Conservation (phyloP, 441 rosid species). For the Corymbia citriodora region DNA sequence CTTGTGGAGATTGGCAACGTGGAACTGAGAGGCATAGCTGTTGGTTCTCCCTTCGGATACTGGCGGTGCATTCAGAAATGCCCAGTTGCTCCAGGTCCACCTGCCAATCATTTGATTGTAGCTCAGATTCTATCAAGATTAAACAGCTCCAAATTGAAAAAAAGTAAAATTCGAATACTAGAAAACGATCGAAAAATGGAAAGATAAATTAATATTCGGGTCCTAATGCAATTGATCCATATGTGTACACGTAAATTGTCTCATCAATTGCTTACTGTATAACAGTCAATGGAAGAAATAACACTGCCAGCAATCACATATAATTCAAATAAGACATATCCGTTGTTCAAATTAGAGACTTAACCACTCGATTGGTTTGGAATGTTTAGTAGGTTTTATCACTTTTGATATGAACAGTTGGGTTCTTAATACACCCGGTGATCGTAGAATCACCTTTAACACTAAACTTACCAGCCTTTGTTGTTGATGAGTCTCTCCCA, state of each 20-base stretch:
- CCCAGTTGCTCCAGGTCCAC: slow-evolving; percentile 83
- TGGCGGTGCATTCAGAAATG: slow-evolving; percentile 77
- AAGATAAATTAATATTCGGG: background rate
- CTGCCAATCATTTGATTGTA: slow-evolving; percentile 14
- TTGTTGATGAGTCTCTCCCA: slow-evolving; percentile 21
- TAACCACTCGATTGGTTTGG: background rate
- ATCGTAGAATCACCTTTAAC: background rate
- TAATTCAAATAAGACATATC: background rate
- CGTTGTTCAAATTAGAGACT: background rate
- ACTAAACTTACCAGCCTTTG: slow-evolving; percentile 30
- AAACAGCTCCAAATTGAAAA: background rate
- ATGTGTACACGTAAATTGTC: background rate
- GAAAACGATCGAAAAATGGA: background rate
- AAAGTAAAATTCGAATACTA: background rate
- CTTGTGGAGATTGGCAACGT: slow-evolving; percentile 28
- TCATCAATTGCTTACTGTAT: background rate
- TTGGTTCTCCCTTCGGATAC: slow-evolving; percentile 42
- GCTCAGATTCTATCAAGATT: background rate
- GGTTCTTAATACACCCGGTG: background rate
- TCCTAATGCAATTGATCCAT: background rate
- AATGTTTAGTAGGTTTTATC: background rate
- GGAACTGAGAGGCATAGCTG: slow-evolving; percentile 47
- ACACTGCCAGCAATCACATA: background rate
- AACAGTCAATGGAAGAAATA: background rate
- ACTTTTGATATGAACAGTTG: background rate